Evolutionary conservation across 2,329 filamentous ascomycete genomes (phyloP), one percentile per base, ranked within the genome.

Genomic region (Stachybotrys chlorohalonatus): DNA sequence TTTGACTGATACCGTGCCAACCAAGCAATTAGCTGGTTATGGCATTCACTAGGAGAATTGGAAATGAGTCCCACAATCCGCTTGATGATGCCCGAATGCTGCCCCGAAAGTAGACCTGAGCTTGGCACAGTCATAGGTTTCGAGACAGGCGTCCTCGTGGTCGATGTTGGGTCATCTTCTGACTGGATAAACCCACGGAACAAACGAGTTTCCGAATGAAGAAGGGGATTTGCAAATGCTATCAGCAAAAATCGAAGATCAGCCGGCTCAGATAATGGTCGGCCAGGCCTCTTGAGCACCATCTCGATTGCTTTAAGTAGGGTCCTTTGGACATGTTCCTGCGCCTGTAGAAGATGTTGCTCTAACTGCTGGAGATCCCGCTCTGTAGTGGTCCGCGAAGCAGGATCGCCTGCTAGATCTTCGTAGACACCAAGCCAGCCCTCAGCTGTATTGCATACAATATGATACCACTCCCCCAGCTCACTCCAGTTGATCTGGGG

Each of bases 21-120:
- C 90, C 90, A 96, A 7, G 81, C 80, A 9, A 91, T 83, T 31
- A 95, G 71, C 61, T 87, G 83, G 53, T 86, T 85, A 62, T 95
- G 91, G 60, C 88, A 92, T 55, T 86, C 81, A 55, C 83, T 81
- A 0, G 89, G 80, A 11, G 89, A 76, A 66, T 95, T 90, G 1
- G 90, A 87, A 30, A 95, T 66, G 9, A 96, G 73, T 1, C 92
- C 92, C 31, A 95, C 69, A 46, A 95, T 85, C 45, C 92, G 83
- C 68, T 96, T 96, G 62, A 95, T 82, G 53, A 96, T 87, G 5
- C 87, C 87, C 2, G 89, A 91, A 69, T 95, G 88, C 56, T 89
- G 83, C 1, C 85, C 86, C 31, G 81, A 75, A 11, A 76, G 65
- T 7, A 72, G 76, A 0, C 75, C 75, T 3, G 71, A 68, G 45